A percentile compares a stretch with the other conserved stretches of the same genome.
phyloP scores from a whole-genome alignment of 768 basidiomycete genomes.

The Boletus sp. region DNA sequence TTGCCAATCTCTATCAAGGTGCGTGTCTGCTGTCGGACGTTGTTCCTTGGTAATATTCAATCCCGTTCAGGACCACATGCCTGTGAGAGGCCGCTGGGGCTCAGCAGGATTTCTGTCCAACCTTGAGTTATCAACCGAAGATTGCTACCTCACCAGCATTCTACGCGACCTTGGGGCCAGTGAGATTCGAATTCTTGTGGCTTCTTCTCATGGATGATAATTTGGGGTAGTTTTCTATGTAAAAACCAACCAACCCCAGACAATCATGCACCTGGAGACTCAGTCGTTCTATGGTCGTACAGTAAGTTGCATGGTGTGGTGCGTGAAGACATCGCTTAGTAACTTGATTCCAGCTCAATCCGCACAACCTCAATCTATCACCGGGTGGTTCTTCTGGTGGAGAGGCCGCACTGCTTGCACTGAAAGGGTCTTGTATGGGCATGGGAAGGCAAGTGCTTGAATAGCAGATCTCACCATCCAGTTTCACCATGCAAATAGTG shows the following conservation, averaged over 20 bases:
- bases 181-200: conserved; percentile 3
- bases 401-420: conserved; percentile 46
- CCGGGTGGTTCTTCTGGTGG: conserved; percentile 56
- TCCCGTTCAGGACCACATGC: conserved; percentile 36
- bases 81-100: conserved; percentile 40
- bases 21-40: background rate
- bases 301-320: conserved; percentile 3
- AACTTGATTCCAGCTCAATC: conserved; percentile 37
- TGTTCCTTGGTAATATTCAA: background rate
- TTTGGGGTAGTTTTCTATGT: conserved; percentile 38
- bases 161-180: conserved; percentile 44
- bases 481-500: conserved; percentile 12
- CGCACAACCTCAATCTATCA: conserved; percentile 42
- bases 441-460: conserved; percentile 37
- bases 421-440: conserved; percentile 46
- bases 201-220: conserved; percentile 2
- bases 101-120: conserved; percentile 35
- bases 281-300: conserved; percentile 35
- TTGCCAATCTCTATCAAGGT: conserved; percentile 43
- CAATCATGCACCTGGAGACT: conserved; percentile 40
- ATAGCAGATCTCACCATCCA: background rate
- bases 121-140: conserved; percentile 25
- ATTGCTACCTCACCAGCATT: conserved; percentile 33
- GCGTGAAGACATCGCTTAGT: background rate
- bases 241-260: conserved; percentile 45